Evolutionary conservation across 1,139 yeast genomes (phyloP), one percentile per base, ranked within the genome.

Genomic region (Chernovozyma sophiae-reginae): DNA sequence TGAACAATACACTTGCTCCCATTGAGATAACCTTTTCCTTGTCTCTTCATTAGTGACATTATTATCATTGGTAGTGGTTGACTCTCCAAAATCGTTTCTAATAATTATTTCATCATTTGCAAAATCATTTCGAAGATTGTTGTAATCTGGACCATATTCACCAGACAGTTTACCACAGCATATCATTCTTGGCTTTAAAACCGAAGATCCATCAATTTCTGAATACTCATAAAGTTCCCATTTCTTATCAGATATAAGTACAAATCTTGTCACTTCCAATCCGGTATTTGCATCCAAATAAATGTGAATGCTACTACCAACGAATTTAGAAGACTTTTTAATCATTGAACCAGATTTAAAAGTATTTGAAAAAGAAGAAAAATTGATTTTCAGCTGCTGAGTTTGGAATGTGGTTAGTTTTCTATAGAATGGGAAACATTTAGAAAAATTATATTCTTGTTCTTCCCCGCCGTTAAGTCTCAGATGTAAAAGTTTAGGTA

Each of bases 401-500:
- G 92, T 81, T 17, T 74, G 72, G 54, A 74, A 81, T 27, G 81
- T 78, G 29, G 75, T 69, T 36, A 79, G 68, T 51, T 82, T 81
- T 39, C 96, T 67, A 55, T 84, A 86, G 40, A 80, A 76, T 1
- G 97, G 97, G 60, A 86, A 89, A 48, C 94, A 86, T 49, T 81
- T 82, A 14, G 81, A 79, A 57, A 81, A 86, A 40, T 80, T 71
- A 45, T 75, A 68, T 54, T 86, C 95, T 42, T 75, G 74, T 33
- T 64, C 64, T 45, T 72, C 74, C 41, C 60, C 62, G 23, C 62
- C 49, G 22, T 52, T 53, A 33, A 13, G 7, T 11, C 12, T 20
- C 8, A 28, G 4, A 19, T 28, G 12, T 28, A 13, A 15, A 26
- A 12, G 10, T 6, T 7, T 13, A 13, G 29, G 29, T 7, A 7